A percentile compares a stretch with the other conserved stretches of the same genome.
Evolutionary conservation across 108 stramenopile species (phyloP).

Genomic region (Cyclostephanos invisitatus): DNA sequence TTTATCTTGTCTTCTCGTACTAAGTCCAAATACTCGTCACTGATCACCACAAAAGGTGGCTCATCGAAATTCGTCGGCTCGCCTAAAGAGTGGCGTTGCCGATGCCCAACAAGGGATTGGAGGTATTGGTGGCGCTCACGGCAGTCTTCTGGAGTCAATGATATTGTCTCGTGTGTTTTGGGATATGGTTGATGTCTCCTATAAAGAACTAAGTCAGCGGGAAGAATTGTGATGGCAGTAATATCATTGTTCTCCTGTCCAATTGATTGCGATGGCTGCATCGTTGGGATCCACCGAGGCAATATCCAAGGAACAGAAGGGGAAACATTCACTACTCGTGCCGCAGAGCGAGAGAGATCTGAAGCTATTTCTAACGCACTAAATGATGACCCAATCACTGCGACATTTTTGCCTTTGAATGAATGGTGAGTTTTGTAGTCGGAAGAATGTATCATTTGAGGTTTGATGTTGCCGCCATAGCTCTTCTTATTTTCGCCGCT

Average conservation of each 20-base stretch:
- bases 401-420: conserved; percentile 52
- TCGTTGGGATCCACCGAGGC: conserved; percentile 57
- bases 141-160: conserved; percentile 41
- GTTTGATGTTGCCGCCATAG: conserved; percentile 11
- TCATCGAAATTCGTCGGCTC: conserved; percentile 51
- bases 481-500: conserved; percentile 6
- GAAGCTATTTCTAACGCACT: conserved; percentile 69
- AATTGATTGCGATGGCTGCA: conserved; percentile 26
- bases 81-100: conserved; percentile 53
- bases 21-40: conserved; percentile 66
- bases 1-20: conserved; percentile 53
- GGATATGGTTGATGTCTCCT: conserved; percentile 46
- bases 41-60: conserved; percentile 61
- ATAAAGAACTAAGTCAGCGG: conserved; percentile 63
- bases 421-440: conserved; percentile 38
- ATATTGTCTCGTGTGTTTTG: conserved; percentile 37
- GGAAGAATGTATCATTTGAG: conserved; percentile 57
- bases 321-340: conserved; percentile 52
- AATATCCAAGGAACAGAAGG: conserved; percentile 70
- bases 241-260: background rate
- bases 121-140: conserved; percentile 39
- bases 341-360: conserved; percentile 54
- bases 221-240: conserved; percentile 46
- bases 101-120: conserved; percentile 45
- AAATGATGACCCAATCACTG: conserved; percentile 64